Evolutionary conservation across 2,329 filamentous ascomycete species (phyloP).

Genomic region (Neoarthrinium moseri): DNA sequence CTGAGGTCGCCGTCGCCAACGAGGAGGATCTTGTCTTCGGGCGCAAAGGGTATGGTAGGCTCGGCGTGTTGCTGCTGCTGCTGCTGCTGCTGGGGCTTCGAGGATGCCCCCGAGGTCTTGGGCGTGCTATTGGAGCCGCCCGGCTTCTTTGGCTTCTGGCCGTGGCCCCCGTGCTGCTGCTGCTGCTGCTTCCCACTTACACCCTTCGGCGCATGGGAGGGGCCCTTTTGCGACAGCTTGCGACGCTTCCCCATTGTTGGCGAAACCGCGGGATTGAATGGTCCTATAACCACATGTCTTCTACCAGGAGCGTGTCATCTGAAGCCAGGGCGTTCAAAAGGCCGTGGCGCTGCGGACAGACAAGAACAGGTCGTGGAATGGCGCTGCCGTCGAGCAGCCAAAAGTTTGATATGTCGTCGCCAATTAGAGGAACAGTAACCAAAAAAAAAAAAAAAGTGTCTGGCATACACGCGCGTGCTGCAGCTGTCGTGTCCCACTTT

Average conservation of each 20-base stretch:
- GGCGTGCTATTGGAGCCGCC: slow-evolving; percentile 7
- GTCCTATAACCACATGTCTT: too few relatives aligned
- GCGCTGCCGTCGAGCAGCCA: too few relatives aligned
- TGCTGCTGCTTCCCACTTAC: slow-evolving; percentile 8
- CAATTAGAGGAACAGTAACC: background rate
- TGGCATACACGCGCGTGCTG: too few relatives aligned
- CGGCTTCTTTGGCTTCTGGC: slow-evolving; percentile 9
- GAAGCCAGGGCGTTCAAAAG: background rate
- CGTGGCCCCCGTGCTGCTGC: slow-evolving; percentile 6
- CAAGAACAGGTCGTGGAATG: too few relatives aligned
- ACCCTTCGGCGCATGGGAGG: slow-evolving; percentile 8
- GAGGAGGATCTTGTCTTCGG: slow-evolving; percentile 68
- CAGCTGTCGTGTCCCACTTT: slow-evolving; percentile 3
- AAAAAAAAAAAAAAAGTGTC: too few relatives aligned
- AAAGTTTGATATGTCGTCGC: background rate
- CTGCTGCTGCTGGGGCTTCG: slow-evolving; percentile 9
- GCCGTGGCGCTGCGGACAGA: background rate
- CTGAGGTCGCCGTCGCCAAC: slow-evolving; percentile 81
- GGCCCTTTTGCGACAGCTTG: slow-evolving; percentile 23
- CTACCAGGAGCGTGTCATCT: background rate
- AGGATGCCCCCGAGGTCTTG: slow-evolving; percentile 10
- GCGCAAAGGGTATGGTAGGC: slow-evolving; percentile 66
- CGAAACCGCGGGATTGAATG: slow-evolving; percentile 4
- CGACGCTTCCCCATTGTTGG: slow-evolving; percentile 38
- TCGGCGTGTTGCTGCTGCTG: slow-evolving; percentile 30